Base-by-base conservation (phyloP, 2,329 filamentous ascomycete genomes). In the Cladosporium sp. region DNA sequence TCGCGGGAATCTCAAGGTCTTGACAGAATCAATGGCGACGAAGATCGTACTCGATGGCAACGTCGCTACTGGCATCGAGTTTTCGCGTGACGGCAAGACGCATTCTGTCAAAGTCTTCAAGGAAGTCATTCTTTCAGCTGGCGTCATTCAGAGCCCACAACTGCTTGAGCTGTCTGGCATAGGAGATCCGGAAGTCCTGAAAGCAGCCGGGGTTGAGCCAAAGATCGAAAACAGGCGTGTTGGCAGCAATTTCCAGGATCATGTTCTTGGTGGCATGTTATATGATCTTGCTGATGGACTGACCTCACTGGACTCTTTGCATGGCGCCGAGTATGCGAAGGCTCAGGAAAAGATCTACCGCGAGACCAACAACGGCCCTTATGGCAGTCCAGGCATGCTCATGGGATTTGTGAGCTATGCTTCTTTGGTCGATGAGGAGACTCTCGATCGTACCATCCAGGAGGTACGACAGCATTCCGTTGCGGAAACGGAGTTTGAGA, bases 161-260 rank as follows among this genome's bases (percentile, higher is more conserved):
- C 72, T 84, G 13, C 77, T 82, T n/a, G 84, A 87, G 61, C 72
- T 86, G 1, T 86, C 83, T 0, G 85, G 85, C 0, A 77, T 88
- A 39, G 85, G 85, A 4, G 73, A 77, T 48, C 70, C 73, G 1
- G 65, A 73, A 0, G 64, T 84, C 5, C 75, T 87, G 1, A 66
- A 75, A 45, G 71, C 70, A 19, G 75, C 78, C 0, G 77, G 75
- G 0, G 75, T 85, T 2, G 72, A 76, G 1, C 65, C 79, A 2
- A 65, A 78, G 0, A 70, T 76, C 1, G 73, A 80, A 48, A 67
- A 83, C 1, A 77, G 78, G 0, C 79, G 78, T 2, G 81, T 84
- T 0, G 81, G 83, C 2, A 68, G 77, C 19, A 75, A 80, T 49
- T 82, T 83, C 60, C 70, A 73, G 20, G 70, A 72, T 28, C 70